Base-by-base conservation (phyloP, 768 basidiomycete species). In the Holtermanniella nyarrowii region DNA sequence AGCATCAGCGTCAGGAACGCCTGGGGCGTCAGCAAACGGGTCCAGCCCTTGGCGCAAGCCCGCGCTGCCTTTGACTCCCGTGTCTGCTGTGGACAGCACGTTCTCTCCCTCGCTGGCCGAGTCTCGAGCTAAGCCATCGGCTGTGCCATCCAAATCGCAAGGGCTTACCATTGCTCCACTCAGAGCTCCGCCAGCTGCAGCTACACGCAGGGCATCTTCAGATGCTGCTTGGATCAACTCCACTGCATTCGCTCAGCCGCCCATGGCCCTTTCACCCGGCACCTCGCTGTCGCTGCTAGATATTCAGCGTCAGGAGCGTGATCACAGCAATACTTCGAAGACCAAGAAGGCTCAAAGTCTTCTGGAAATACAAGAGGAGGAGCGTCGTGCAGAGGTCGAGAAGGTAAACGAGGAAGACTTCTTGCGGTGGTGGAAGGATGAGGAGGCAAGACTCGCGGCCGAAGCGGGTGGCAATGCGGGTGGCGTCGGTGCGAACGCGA, bases 341-440 rank as follows among this genome's bases (percentile, higher is more conserved):
- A 56, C 50, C 44, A 64, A 65, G 4, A 78, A 77, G 53, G 79
- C 79, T 55, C 78, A 78, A 26, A 84, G 84, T 23, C 72, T 93
- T 52, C 74, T 76, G 14, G 82, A 93, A 55, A 96, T 95, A 41
- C 89, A 93, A 68, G 80, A 82, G 53, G 88, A 95, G 77, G 40
- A 76, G 76, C 23, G 80, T 77, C 54, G 58, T 24, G 63, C 58
- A 2, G 62, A 67, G 42, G 49, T 60, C 27, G 60, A 56, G 27
- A 59, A 51, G 47, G 59, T 40, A 22, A 77, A 76, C 45, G 88
- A 91, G 70, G 80, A 75, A 3, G 85, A 86, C 54, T 96, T 95
- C 66, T 68, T 91, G 68, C 78, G 75, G 59, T 95, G 90, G 90
- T 95, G 89, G 88, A 75, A 80, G 1, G 81, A 77, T 5, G 90